These are phyloP conservation scores for Didymella arachidicola DNA, from an alignment of 2,329 filamentous ascomycete species.

Conservation along the genomic window DNA sequence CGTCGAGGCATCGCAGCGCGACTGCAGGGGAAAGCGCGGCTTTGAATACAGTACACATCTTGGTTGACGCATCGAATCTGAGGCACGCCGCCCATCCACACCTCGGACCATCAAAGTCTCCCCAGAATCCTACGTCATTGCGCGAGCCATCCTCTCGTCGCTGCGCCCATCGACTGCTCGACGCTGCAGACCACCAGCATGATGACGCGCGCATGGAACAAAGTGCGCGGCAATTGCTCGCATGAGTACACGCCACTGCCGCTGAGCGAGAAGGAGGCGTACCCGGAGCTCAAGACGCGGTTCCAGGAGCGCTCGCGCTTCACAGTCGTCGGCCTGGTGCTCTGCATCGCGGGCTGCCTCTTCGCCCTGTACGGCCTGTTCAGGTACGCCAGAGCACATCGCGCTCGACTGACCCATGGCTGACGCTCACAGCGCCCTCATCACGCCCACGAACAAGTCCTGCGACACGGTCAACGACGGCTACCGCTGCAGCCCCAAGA, in stretches of 20 bases:
- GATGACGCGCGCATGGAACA: conserved; percentile 43
- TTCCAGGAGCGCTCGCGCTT: conserved; percentile 21
- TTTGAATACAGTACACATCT: neutral
- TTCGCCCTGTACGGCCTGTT: conserved; percentile 36
- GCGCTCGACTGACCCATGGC: neutral
- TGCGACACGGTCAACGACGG: conserved; percentile 65
- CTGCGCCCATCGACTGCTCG: neutral
- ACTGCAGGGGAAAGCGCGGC: neutral
- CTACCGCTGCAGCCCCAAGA: conserved; percentile 68
- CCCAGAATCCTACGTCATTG: conserved; percentile 13
- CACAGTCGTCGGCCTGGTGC: conserved; percentile 22
- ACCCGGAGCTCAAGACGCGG: conserved; percentile 29
- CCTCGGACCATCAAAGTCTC: neutral
- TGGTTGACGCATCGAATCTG: neutral
- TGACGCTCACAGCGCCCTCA: conserved; percentile 31
- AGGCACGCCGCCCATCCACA: neutral
- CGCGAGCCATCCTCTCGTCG: neutral
- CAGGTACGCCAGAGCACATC: conserved; percentile 27
- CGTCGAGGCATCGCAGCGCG: conserved; percentile 2
- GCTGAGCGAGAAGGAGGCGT: conserved; percentile 40
- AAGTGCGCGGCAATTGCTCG: conserved; percentile 34
- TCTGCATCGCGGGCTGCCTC: conserved; percentile 30
- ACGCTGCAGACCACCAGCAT: conserved; percentile 10
- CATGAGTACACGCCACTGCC: conserved; percentile 42
- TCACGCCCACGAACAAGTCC: conserved; percentile 29